These are phyloP conservation scores for Globisporangium irregulare DNA, from an alignment of 352 stramenopile species.

Conservation along the genomic window DNA sequence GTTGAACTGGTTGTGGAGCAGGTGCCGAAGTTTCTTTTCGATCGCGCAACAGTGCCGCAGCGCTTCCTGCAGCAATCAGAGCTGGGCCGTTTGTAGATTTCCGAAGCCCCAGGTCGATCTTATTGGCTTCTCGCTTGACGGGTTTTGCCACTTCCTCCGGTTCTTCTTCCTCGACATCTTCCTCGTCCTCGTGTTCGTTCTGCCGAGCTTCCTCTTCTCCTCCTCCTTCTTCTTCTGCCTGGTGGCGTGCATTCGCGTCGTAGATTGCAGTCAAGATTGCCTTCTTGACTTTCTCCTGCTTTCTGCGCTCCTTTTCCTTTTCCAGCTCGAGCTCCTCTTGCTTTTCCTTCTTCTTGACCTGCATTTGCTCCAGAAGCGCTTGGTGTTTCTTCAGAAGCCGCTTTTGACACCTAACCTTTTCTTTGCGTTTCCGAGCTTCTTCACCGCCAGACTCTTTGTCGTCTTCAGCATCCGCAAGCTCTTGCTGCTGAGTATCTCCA, in stretches of 20 bases:
- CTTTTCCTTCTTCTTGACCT: conserved; percentile 52
- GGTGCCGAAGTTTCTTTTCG: conserved; percentile 8
- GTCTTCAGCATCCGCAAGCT: conserved; percentile 16
- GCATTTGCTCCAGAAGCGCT: conserved; percentile 42
- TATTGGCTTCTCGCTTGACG: not conserved
- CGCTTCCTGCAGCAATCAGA: not conserved
- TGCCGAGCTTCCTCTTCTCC: conserved; percentile 14
- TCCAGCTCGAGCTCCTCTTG: conserved; percentile 48
- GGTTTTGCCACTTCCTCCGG: not conserved
- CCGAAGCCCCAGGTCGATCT: not conserved
- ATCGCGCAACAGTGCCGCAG: conserved; percentile 6
- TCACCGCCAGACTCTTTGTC: conserved; percentile 21
- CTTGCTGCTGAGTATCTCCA: conserved; percentile 2
- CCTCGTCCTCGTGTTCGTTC: conserved; percentile 9
- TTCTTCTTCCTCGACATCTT: not conserved
- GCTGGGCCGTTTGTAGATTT: conserved; percentile 3
- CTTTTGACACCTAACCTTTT: conserved; percentile 43
- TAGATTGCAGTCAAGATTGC: conserved; percentile 53
- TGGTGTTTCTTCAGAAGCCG: conserved; percentile 61
- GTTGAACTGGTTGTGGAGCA: not conserved
- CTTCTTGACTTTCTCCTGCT: conserved; percentile 58
- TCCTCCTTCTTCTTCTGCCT: conserved; percentile 29
- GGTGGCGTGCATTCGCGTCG: conserved; percentile 31
- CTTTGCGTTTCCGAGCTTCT: conserved; percentile 23
- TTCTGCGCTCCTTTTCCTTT: conserved; percentile 40